Percentiles rank a stretch among this genome's conserved stretches.
phyloP scores from a whole-genome alignment of 192 early-diverging fungal genomes.

The Mortierella hygrophila region DNA sequence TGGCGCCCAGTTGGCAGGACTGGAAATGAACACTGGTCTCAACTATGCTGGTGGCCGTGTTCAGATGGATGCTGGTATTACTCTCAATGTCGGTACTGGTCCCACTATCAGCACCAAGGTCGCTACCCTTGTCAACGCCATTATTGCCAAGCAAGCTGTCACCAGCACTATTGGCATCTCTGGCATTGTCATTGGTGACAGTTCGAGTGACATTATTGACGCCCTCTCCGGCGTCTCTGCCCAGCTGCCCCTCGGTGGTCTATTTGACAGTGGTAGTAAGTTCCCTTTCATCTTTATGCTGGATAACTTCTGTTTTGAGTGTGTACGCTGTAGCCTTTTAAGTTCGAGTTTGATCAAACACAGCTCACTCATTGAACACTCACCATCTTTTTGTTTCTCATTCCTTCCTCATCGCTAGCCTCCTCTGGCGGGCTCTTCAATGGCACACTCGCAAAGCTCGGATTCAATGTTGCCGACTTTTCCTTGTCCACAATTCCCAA shows the following conservation, averaged over 20 bases:
- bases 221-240: conserved; percentile 20
- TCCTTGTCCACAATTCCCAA: conserved; percentile 18
- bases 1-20: conserved; percentile 8
- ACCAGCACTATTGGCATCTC: conserved; percentile 11
- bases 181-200: conserved; percentile 18
- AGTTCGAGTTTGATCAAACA: neutral
- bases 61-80: conserved; percentile 23
- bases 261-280: conserved; percentile 11
- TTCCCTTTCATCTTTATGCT: neutral
- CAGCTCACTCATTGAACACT: neutral
- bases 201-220: conserved; percentile 5
- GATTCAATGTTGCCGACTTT: conserved; percentile 4
- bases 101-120: conserved; percentile 14
- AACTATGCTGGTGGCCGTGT: conserved; percentile 16
- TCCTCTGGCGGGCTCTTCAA: conserved; percentile 7
- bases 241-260: conserved; percentile 14
- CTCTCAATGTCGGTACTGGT: conserved; percentile 17
- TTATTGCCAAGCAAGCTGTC: conserved; percentile 22
- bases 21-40: conserved; percentile 13
- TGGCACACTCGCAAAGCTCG: conserved; percentile 12
- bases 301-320: neutral
- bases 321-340: neutral
- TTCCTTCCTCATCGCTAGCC: neutral
- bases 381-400: neutral
- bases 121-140: conserved; percentile 20